phyloP scores from a whole-genome alignment of 257 asterid genomes.

The Solanum medicagineum region DNA sequence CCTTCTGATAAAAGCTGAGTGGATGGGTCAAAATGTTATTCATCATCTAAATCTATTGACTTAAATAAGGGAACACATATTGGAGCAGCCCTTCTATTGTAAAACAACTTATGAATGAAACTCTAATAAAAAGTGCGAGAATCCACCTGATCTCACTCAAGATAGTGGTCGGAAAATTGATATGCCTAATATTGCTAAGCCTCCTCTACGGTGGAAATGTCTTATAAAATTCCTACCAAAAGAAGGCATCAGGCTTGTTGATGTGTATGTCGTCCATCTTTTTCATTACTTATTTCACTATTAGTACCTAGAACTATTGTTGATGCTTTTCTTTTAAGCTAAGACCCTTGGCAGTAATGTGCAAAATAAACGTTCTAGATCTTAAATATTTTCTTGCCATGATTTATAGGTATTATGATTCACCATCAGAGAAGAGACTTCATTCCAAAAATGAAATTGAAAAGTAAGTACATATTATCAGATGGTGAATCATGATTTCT shows the following conservation, averaged over 20 bases:
- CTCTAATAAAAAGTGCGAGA: constrained; percentile 36
- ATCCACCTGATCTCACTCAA: constrained; percentile 56
- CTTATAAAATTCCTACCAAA: constrained; percentile 64
- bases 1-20: too few species aligned
- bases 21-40: too few species aligned
- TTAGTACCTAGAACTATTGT: not conserved
- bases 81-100: too few species aligned
- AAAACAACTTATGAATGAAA: too few species aligned
- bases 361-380: too few species aligned
- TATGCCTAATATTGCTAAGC: constrained; percentile 67
- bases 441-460: not conserved
- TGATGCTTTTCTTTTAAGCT: not conserved
- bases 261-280: constrained; percentile 17
- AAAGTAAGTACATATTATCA: too few species aligned
- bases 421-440: too few species aligned
- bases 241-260: constrained; percentile 80
- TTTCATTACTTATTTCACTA: not conserved
- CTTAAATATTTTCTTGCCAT: too few species aligned
- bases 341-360: not conserved
- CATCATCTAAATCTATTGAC: too few species aligned
- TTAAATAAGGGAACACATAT: too few species aligned
- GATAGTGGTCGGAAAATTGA: constrained; percentile 70
- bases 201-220: constrained; percentile 85
- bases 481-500: too few species aligned
- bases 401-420: too few species aligned